phyloP scores from a whole-genome alignment of 352 stramenopile species.

The Phytophthora lateralis region DNA sequence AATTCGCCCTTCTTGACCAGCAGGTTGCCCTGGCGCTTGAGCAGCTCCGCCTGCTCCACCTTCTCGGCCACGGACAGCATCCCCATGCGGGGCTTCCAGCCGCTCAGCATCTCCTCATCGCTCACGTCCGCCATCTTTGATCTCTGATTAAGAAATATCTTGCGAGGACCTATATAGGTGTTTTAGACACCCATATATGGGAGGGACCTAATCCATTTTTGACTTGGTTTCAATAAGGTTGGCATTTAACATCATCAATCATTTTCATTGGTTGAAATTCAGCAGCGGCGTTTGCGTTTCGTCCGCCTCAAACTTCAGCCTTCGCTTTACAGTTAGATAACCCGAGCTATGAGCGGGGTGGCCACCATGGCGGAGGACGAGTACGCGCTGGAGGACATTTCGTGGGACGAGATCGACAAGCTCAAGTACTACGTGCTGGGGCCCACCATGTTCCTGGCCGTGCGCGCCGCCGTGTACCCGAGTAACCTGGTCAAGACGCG shows the following conservation, averaged over 20 bases:
- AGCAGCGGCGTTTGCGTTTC: background rate
- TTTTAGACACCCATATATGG: background rate
- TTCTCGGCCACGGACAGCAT: slow-evolving; percentile 72
- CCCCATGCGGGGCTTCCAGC: slow-evolving; percentile 73
- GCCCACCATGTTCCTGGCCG: slow-evolving; percentile 80
- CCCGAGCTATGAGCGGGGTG: slow-evolving; percentile 26
- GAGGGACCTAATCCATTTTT: background rate
- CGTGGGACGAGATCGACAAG: slow-evolving; percentile 92
- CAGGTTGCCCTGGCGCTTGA: slow-evolving; percentile 85
- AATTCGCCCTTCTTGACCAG: slow-evolving; percentile 62
- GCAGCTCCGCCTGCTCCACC: slow-evolving; percentile 65
- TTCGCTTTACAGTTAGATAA: background rate
- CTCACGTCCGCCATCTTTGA: slow-evolving; percentile 8
- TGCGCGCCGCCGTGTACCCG: slow-evolving; percentile 86
- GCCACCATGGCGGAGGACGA: slow-evolving; percentile 34
- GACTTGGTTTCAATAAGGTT: background rate
- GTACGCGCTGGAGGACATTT: slow-evolving; percentile 72
- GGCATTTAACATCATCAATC: background rate
- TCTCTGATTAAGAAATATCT: background rate
- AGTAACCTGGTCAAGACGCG: slow-evolving; percentile 90
- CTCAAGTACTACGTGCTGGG: slow-evolving; percentile 86
- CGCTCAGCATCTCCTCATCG: slow-evolving; percentile 57
- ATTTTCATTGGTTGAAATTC: background rate
- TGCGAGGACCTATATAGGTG: background rate
- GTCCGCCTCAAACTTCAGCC: background rate